Evolutionary conservation across 176 grass and related monocot genomes (phyloP), one percentile per base, ranked within the genome.

Genomic region (Carex myosuroides): DNA sequence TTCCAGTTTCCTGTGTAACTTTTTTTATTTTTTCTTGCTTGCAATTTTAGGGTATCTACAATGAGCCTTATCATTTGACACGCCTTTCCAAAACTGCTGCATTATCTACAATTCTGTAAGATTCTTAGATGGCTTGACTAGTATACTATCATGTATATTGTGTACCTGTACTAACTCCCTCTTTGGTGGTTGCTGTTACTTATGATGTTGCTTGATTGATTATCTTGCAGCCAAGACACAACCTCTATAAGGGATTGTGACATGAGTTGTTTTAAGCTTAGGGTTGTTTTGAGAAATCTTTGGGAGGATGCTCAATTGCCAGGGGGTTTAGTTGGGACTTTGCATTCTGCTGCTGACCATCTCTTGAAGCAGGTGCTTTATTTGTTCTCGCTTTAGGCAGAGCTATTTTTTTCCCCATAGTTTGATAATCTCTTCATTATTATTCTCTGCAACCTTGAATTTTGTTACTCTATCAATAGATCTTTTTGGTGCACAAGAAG

Each of bases 281-380:
- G 89, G 90, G 76, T 92, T 87, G 77, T 89, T 82, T 92, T 90
- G 46, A 90, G 84, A 90, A 92, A 79, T 77, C 80, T 94, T 29
- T 98, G 95, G 95, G 87, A 98, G 87, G 92, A 87, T 70, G 75
- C 85, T 82, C 73, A 57, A 2, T 60, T 76, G 62, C 61, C 52
- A 4, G 86, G 79, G 66, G 89, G 85, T 44, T 88, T 94, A 70
- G 65, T 94, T 86, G 73, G 56, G n/a, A 64, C 67, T 84, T 79
- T 98, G 59, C 70, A 79, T 79, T 91, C 89, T 79, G 72, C 86
- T 89, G 92, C 92, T 16, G 85, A 91, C 88, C 89, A 84, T 59
- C 92, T 98, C 39, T 98, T 98, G 84, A 98, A 88, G 87, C 90
- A 98, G 90, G 95, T 98, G 76, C 61, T 55, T 85, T 66, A 78